A percentile compares a stretch with the other conserved stretches of the same genome.
Conservation (phyloP, 331 rosid genomes). For the Quercus phellos region DNA sequence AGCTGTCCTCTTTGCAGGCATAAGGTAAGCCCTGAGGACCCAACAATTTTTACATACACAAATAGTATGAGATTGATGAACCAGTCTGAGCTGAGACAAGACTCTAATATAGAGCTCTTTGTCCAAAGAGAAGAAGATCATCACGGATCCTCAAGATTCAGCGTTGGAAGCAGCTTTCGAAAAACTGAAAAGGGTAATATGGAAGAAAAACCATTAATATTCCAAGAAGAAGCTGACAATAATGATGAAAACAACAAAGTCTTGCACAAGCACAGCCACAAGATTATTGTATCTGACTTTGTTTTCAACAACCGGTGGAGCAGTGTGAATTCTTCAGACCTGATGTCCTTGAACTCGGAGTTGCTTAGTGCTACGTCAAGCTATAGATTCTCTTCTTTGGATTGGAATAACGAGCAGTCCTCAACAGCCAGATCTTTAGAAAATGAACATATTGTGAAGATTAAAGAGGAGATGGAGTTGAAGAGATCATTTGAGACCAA, state of each 20-base stretch:
- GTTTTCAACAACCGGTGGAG: slow-evolving; percentile 88
- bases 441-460: slow-evolving; percentile 40
- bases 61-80: slow-evolving; percentile 56
- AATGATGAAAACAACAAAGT: slow-evolving; percentile 21
- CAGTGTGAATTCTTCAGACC: slow-evolving; percentile 74
- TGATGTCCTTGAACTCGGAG: slow-evolving; percentile 72
- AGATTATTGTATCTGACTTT: slow-evolving; percentile 66
- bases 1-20: slow-evolving; percentile 91
- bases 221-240: slow-evolving; percentile 26
- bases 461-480: slow-evolving; percentile 63
- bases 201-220: slow-evolving; percentile 44
- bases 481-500: slow-evolving; percentile 57
- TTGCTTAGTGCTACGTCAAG: slow-evolving; percentile 60
- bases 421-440: slow-evolving; percentile 4
- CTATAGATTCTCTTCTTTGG: slow-evolving; percentile 46
- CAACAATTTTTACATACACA: slow-evolving; percentile 44
- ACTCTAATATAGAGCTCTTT: slow-evolving; percentile 71
- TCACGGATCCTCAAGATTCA: slow-evolving; percentile 67
- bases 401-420: slow-evolving; percentile 15
- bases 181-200: slow-evolving; percentile 33
- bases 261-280: slow-evolving; percentile 71
- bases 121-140: slow-evolving; percentile 75
- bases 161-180: slow-evolving; percentile 83
- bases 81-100: slow-evolving; percentile 46
- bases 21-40: slow-evolving; percentile 61